phyloP scores from a whole-genome alignment of 257 asterid species.

The Handroanthus guayacan region DNA sequence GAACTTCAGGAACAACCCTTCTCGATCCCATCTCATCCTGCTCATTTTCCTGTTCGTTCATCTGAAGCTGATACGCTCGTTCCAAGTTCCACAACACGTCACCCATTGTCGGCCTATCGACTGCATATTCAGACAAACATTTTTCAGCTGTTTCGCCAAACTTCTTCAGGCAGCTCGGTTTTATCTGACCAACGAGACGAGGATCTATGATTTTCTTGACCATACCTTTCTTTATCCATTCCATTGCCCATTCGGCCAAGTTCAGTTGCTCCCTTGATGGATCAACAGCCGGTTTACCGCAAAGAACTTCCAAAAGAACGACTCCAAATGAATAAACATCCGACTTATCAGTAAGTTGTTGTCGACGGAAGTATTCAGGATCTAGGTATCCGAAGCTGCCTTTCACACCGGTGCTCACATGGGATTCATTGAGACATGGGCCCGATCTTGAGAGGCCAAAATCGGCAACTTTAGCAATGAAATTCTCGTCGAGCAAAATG shows the following conservation, averaged over 20 bases:
- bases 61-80: constrained; percentile 61
- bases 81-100: constrained; percentile 68
- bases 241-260: constrained; percentile 60
- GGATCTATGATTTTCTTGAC: constrained; percentile 49
- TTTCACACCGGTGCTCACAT: constrained; percentile 62
- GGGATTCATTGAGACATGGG: constrained; percentile 55
- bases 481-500: constrained; percentile 56
- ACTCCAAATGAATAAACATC: constrained; percentile 70
- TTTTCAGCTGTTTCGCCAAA: constrained; percentile 58
- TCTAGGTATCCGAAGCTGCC: constrained; percentile 70
- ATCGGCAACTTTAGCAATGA: constrained; percentile 59
- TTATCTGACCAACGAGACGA: constrained; percentile 41
- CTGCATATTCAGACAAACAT: constrained; percentile 54
- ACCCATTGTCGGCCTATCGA: constrained; percentile 61
- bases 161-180: constrained; percentile 43
- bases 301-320: constrained; percentile 56
- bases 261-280: constrained; percentile 49
- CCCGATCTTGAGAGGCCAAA: constrained; percentile 60
- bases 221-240: constrained; percentile 54
- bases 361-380: constrained; percentile 61
- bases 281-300: constrained; percentile 58
- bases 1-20: constrained; percentile 26
- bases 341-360: constrained; percentile 58
- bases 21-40: constrained; percentile 30
- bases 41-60: constrained; percentile 30